Percentiles rank a stretch among this genome's conserved stretches.
These are phyloP conservation scores for Lantana camara DNA, from an alignment of 257 asterid species.

Conservation along the genomic window DNA sequence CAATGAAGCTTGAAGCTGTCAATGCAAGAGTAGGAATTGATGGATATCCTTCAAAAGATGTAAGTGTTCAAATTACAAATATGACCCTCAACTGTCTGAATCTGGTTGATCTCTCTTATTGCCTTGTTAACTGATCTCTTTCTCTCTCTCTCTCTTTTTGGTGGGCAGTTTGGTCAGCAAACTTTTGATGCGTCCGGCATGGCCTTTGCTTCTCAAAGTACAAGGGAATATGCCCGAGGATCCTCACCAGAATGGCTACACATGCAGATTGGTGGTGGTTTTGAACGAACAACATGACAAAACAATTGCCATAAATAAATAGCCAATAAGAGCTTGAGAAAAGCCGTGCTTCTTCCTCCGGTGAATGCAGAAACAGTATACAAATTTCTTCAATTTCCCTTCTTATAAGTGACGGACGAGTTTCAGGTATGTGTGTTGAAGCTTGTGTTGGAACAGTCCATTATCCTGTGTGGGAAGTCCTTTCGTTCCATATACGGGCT, in stretches of 20 bases:
- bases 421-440: slow-evolving; percentile 10
- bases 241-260: slow-evolving; percentile 91
- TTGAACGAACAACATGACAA: slow-evolving; percentile 60
- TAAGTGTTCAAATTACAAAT: slow-evolving; percentile 46
- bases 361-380: slow-evolving; percentile 28
- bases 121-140: neutral
- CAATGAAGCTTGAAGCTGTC: slow-evolving; percentile 96
- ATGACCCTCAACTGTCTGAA: slow-evolving; percentile 13
- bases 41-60: slow-evolving; percentile 83
- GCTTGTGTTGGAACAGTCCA: slow-evolving; percentile 18
- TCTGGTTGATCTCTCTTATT: neutral
- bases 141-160: neutral
- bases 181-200: slow-evolving; percentile 59
- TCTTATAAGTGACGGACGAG: slow-evolving; percentile 26
- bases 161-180: slow-evolving; percentile 64
- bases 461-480: slow-evolving; percentile 18
- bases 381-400: slow-evolving; percentile 32
- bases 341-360: slow-evolving; percentile 32
- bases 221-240: slow-evolving; percentile 57
- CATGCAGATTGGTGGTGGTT: slow-evolving; percentile 93
- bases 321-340: slow-evolving; percentile 35
- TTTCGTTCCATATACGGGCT: slow-evolving; percentile 24
- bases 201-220: slow-evolving; percentile 66
- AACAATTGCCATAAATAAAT: slow-evolving; percentile 3
- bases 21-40: slow-evolving; percentile 68